These are phyloP conservation scores for Ploettnerulaceae sp. DNA, from an alignment of 2,329 filamentous ascomycete genomes.

Conservation along the genomic window DNA sequence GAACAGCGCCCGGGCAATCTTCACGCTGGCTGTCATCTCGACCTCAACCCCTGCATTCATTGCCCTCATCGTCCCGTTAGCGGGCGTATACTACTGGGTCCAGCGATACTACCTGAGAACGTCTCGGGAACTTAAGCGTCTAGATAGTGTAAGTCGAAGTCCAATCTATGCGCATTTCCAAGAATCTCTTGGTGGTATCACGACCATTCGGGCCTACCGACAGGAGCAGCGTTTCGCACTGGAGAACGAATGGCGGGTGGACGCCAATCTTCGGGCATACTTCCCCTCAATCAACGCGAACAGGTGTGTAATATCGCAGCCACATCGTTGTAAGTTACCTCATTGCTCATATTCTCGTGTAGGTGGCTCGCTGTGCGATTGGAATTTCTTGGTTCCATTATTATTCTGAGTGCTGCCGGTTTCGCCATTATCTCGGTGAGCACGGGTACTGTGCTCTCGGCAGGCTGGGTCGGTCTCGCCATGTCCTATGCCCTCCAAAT, in stretches of 20 bases:
- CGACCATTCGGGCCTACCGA: constrained; percentile 90
- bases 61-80: constrained; percentile 74
- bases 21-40: constrained; percentile 84
- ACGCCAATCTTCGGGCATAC: constrained; percentile 89
- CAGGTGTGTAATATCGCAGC: constrained; percentile 26
- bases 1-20: constrained; percentile 68
- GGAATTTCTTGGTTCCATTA: constrained; percentile 90
- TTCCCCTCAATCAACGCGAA: constrained; percentile 88
- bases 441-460: constrained; percentile 55
- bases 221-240: constrained; percentile 82
- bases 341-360: constrained; percentile 40
- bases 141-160: constrained; percentile 92
- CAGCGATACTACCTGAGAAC: constrained; percentile 96
- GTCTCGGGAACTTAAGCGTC: constrained; percentile 89
- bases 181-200: constrained; percentile 88
- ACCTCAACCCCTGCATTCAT: constrained; percentile 76
- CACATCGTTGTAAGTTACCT: background rate
- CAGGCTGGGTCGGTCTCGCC: constrained; percentile 80
- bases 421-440: constrained; percentile 79
- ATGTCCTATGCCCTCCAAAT: constrained; percentile 99
- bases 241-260: constrained; percentile 97
- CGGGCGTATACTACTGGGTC: constrained; percentile 80
- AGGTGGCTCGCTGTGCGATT: constrained; percentile 92
- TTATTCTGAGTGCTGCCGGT: constrained; percentile 82
- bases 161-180: constrained; percentile 99